These are phyloP conservation scores for Colletotrichum musae DNA, from an alignment of 2,329 filamentous ascomycete genomes.

Conservation along the genomic window DNA sequence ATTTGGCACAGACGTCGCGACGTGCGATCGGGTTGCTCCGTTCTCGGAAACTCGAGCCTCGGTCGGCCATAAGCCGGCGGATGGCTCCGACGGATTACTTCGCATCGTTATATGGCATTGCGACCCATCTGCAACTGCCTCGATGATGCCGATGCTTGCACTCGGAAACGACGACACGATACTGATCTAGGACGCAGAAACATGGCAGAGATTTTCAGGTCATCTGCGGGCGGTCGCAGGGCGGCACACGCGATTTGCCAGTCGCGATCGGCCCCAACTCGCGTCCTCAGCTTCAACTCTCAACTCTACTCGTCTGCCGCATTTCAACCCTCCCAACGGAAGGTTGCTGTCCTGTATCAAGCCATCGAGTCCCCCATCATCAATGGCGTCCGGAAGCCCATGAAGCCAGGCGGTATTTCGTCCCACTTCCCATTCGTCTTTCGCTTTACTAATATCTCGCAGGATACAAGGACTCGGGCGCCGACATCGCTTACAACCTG, in stretches of 20 bases:
- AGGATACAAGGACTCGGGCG: conserved; percentile 6
- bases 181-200: too few species aligned
- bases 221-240: too few species aligned
- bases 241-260: not conserved
- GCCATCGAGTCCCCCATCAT: conserved; percentile 62
- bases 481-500: conserved; percentile 10
- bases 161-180: too few species aligned
- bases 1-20: not conserved
- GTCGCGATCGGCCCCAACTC: not conserved
- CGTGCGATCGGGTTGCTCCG: not conserved
- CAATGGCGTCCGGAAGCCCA: conserved; percentile 62
- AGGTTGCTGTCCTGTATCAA: conserved; percentile 62
- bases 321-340: not conserved
- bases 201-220: too few species aligned
- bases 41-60: not conserved
- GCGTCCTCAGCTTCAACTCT: not conserved
- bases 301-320: not conserved
- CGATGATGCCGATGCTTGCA: not conserved
- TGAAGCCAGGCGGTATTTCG: conserved; percentile 60
- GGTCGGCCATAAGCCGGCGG: conserved; percentile 3
- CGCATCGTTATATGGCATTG: not conserved
- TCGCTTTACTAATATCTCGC: too few species aligned
- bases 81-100: conserved; percentile 16
- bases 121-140: not conserved
- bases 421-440: too few species aligned